phyloP scores from a whole-genome alignment of 2,329 filamentous ascomycete genomes.

The Didymella lethalis region DNA sequence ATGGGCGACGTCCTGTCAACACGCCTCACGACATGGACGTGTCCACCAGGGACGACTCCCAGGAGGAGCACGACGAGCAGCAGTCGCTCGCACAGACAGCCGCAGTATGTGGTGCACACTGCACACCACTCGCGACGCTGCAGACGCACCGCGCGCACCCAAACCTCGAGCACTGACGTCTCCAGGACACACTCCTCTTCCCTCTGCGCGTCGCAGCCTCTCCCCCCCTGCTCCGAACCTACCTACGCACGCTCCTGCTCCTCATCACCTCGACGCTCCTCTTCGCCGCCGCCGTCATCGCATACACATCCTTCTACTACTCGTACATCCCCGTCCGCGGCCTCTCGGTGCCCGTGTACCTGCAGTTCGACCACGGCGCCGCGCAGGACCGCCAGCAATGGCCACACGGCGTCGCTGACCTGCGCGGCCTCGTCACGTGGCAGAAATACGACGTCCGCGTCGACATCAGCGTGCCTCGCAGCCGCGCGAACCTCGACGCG shows the following conservation, averaged over 20 bases:
- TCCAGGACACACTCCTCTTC: constrained; percentile 61
- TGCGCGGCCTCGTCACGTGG: constrained; percentile 59
- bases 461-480: constrained; percentile 77
- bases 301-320: constrained; percentile 73
- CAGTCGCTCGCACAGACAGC: constrained; percentile 27
- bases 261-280: constrained; percentile 62
- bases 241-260: constrained; percentile 67
- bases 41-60: constrained; percentile 33
- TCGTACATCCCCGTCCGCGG: constrained; percentile 72
- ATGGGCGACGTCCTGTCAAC: constrained; percentile 27
- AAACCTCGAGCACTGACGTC: constrained; percentile 18
- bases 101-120: constrained; percentile 28
- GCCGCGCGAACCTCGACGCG: constrained; percentile 73
- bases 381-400: constrained; percentile 24
- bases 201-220: constrained; percentile 66
- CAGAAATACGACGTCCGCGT: constrained; percentile 89
- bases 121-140: neutral
- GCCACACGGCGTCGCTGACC: constrained; percentile 62
- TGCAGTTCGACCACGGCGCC: constrained; percentile 65
- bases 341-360: constrained; percentile 67
- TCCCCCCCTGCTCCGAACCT: constrained; percentile 68
- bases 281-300: constrained; percentile 64
- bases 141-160: neutral
- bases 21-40: constrained; percentile 12
- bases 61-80: constrained; percentile 29